Conservation (phyloP, 108 stramenopile species). For the Epithemia pelagica region DNA sequence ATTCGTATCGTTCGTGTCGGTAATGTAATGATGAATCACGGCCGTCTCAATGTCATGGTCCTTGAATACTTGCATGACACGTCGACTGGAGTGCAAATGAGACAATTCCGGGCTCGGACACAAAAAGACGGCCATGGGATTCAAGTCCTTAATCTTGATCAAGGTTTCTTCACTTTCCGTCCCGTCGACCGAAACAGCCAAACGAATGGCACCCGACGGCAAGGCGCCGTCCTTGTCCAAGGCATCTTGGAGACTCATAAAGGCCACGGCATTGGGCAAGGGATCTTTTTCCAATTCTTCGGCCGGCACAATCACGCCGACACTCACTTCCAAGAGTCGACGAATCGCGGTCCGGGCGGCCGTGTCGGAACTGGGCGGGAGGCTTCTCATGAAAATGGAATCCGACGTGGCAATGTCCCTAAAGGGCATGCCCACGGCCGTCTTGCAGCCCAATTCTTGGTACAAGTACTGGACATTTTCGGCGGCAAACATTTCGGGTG, state of each 20-base stretch:
- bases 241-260: slow-evolving; percentile 75
- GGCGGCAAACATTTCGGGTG: slow-evolving; percentile 68
- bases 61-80: slow-evolving; percentile 88
- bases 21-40: slow-evolving; percentile 84
- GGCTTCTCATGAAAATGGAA: slow-evolving; percentile 68
- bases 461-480: slow-evolving; percentile 79
- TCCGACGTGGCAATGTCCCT: slow-evolving; percentile 94
- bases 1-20: slow-evolving; percentile 60
- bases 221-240: slow-evolving; percentile 68
- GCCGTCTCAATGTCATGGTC: slow-evolving; percentile 55
- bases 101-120: slow-evolving; percentile 59
- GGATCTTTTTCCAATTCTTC: slow-evolving; percentile 84
- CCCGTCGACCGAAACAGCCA: slow-evolving; percentile 81
- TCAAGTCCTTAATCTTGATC: slow-evolving; percentile 66
- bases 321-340: slow-evolving; percentile 84
- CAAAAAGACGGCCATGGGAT: slow-evolving; percentile 66
- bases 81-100: slow-evolving; percentile 84
- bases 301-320: slow-evolving; percentile 87
- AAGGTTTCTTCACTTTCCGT: slow-evolving; percentile 67
- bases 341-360: slow-evolving; percentile 76
- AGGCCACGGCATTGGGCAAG: slow-evolving; percentile 86
- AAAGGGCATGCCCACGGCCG: slow-evolving; percentile 95
- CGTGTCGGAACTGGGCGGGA: slow-evolving; percentile 67
- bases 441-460: slow-evolving; percentile 89
- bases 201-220: slow-evolving; percentile 79